Conservation (phyloP, 768 basidiomycete genomes). For the Leucocoprinus birnbaumii region DNA sequence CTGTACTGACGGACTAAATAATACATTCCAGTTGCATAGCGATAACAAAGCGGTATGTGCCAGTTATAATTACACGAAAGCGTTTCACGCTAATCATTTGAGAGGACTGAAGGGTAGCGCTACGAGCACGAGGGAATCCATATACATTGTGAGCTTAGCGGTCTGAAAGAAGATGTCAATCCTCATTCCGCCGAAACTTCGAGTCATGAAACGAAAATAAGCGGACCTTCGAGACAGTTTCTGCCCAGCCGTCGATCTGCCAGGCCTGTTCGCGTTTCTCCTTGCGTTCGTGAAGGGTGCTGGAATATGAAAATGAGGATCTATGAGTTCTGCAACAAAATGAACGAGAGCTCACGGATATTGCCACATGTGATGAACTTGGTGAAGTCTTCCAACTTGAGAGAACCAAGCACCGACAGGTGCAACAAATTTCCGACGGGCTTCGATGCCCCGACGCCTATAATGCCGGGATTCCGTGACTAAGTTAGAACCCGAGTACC, state of each 20-base stretch:
- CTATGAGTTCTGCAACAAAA: not conserved
- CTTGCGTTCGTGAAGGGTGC: conserved; percentile 77
- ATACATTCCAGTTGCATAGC: conserved; percentile 2
- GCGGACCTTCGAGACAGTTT: conserved; percentile 85
- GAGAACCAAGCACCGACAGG: conserved; percentile 94
- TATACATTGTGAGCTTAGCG: conserved; percentile 76
- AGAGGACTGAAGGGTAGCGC: conserved; percentile 84
- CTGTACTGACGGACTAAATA: not conserved
- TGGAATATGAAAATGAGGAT: conserved; percentile 23
- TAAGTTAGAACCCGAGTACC: conserved; percentile 7
- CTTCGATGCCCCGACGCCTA: conserved; percentile 94
- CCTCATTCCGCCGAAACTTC: conserved; percentile 1
- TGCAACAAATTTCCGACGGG: conserved; percentile 80
- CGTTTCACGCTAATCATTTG: conserved; percentile 42
- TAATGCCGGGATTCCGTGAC: not conserved
- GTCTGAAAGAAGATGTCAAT: conserved; percentile 53
- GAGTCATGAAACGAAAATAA: not conserved
- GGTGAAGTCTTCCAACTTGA: conserved; percentile 78
- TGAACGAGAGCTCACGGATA: conserved; percentile 75
- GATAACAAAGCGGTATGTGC: conserved; percentile 6
- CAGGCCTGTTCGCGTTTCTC: conserved; percentile 87
- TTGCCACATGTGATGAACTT: conserved; percentile 98
- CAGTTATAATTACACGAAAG: not conserved
- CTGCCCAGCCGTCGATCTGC: conserved; percentile 94
- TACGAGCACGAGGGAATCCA: conserved; percentile 84